A percentile compares a stretch with the other conserved stretches of the same genome.
phyloP scores from a whole-genome alignment of 2,329 filamentous ascomycete genomes.

The Drechslera avenae region DNA sequence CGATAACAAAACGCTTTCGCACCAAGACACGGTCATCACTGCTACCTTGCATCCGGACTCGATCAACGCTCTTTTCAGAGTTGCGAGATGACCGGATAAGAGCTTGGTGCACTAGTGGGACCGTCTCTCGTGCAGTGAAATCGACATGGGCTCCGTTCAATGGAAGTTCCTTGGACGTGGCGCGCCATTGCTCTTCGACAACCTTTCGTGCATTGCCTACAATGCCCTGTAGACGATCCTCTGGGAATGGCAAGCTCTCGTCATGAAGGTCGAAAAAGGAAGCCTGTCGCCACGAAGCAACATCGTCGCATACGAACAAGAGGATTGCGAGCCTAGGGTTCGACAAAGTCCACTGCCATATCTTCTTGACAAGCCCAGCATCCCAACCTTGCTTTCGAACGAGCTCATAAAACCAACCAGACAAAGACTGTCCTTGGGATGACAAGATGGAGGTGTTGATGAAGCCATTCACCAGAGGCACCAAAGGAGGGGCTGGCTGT shows the following conservation, averaged over 20 bases:
- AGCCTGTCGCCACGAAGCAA: slow-evolving; percentile 46
- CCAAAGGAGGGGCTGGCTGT: slow-evolving; percentile 30
- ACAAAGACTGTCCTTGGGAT: slow-evolving; percentile 45
- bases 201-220: slow-evolving; percentile 46
- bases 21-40: slow-evolving; percentile 43
- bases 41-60: slow-evolving; percentile 42
- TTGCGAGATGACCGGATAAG: slow-evolving; percentile 39
- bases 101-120: slow-evolving; percentile 44
- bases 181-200: slow-evolving; percentile 50
- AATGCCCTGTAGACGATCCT: slow-evolving; percentile 46
- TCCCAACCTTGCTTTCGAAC: slow-evolving; percentile 46
- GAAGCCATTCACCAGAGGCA: slow-evolving; percentile 44
- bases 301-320: slow-evolving; percentile 48
- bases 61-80: slow-evolving; percentile 45
- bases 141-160: slow-evolving; percentile 47
- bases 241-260: slow-evolving; percentile 45
- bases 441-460: slow-evolving; percentile 45
- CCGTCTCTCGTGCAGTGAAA: slow-evolving; percentile 43
- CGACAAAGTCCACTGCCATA: slow-evolving; percentile 49
- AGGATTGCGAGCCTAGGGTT: slow-evolving; percentile 48
- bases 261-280: slow-evolving; percentile 48
- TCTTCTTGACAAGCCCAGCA: slow-evolving; percentile 39
- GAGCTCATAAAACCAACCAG: slow-evolving; percentile 45
- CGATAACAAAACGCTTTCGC: slow-evolving; percentile 46
- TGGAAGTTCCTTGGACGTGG: slow-evolving; percentile 47